Evolutionary conservation across 176 grass and related monocot species (phyloP).

Genomic region (Avena sativa): DNA sequence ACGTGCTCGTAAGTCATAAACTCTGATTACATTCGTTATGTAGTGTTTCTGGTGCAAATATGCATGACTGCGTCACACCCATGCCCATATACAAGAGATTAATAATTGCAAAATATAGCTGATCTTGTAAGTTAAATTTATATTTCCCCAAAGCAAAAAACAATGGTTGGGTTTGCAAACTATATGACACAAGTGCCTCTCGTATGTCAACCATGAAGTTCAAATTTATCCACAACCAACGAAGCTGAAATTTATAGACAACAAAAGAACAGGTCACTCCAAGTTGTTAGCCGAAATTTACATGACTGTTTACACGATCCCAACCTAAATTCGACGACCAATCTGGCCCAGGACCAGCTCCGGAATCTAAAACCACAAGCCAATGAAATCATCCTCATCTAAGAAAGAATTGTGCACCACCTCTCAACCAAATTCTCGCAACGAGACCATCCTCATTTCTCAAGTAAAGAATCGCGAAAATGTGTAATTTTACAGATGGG

Average conservation of each 20-base stretch:
- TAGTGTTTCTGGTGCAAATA: neutral
- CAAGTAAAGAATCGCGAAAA: constrained; percentile 14
- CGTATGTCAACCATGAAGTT: neutral
- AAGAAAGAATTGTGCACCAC: constrained; percentile 43
- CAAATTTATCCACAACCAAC: neutral
- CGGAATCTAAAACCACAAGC: constrained; percentile 29
- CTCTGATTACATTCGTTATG: neutral
- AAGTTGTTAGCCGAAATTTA: constrained; percentile 44
- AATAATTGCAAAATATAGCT: neutral
- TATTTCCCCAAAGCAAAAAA: neutral
- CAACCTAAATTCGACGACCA: constrained; percentile 20
- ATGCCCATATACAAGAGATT: neutral
- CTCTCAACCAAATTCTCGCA: constrained; percentile 24
- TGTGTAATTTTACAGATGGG: neutral
- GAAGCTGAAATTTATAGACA: constrained; percentile 37
- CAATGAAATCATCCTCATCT: constrained; percentile 1
- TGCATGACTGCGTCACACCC: neutral
- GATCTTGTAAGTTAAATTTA: neutral
- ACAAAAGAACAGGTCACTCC: neutral
- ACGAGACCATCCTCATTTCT: constrained; percentile 11
- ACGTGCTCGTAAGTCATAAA: neutral
- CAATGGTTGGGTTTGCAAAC: neutral
- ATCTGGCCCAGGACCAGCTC: constrained; percentile 15
- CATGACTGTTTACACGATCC: constrained; percentile 39
- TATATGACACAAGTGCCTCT: neutral